Evolutionary conservation across 1,284 basidiomycete genomes (phyloP).

Genomic region (Tylopilus sp.): DNA sequence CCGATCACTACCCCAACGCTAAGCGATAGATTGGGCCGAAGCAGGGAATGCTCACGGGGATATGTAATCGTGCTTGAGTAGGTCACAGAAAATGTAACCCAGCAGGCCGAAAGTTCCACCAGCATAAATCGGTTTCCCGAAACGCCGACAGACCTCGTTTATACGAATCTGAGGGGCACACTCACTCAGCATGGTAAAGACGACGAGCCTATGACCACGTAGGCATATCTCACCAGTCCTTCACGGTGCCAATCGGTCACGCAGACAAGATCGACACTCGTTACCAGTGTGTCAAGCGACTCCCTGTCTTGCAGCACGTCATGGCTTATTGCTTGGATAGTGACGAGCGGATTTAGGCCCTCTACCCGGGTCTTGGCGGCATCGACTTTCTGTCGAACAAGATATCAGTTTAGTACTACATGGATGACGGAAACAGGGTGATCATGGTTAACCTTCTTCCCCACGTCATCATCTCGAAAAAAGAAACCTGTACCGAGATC

Average conservation of each 20-base stretch:
- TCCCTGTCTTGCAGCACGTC: constrained; percentile 48
- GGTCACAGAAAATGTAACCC: constrained; percentile 93
- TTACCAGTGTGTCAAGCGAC: constrained; percentile 57
- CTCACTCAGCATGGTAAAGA: constrained; percentile 15
- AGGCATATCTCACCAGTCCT: constrained; percentile 58
- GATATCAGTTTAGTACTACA: constrained; percentile 26
- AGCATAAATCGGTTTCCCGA: constrained; percentile 79
- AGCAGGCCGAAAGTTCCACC: constrained; percentile 88
- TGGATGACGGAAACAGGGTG: constrained; percentile 16
- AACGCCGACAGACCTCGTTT: constrained; percentile 71
- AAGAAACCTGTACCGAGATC: constrained; percentile 94
- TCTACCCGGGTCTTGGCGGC: constrained; percentile 82
- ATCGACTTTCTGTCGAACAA: constrained; percentile 64
- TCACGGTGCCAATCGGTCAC: constrained; percentile 72
- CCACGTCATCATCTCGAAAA: constrained; percentile 90
- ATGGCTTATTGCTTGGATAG: constrained; percentile 63
- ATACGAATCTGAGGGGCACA: constrained; percentile 51
- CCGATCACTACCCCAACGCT: constrained; percentile 48
- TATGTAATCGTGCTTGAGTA: constrained; percentile 83
- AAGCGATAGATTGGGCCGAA: constrained; percentile 12
- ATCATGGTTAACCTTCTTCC: constrained; percentile 59
- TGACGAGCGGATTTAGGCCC: constrained; percentile 89
- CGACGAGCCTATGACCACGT: neutral
- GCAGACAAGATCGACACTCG: constrained; percentile 76
- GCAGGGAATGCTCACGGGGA: constrained; percentile 56